Evolutionary conservation across 495 filamentous ascomycete genomes (phyloP), one percentile per base, ranked within the genome.

Genomic region (Hypoxylon fuscum): DNA sequence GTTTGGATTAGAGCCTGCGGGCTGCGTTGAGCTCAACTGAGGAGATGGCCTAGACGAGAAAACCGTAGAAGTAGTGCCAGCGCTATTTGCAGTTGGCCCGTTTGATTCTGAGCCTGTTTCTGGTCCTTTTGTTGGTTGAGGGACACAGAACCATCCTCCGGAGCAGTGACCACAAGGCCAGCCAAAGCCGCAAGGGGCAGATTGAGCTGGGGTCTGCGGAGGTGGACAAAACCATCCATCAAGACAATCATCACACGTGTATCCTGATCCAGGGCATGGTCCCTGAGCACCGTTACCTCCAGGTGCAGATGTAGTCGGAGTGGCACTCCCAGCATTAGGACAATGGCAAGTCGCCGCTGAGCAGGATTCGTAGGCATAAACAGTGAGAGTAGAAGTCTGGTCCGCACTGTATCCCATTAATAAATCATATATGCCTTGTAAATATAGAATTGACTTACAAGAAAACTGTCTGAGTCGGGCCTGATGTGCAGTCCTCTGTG

Each of bases 141-240:
- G 72, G 20, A 68, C 71, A 49, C 77, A 79, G 20, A 76, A 79
- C 72, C 74, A 79, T 10, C 72, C 76, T 10, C 62, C 68, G 23
- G 65, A 58, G 47, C 76, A 77, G 43, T 73, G 67, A 51, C 62
- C 75, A 56, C 76, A 79, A 21, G 76, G 72, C 74, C 75, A 76
- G 6, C 73, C 73, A 48, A 68, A 68, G 21, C 77, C 77, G 47
- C 76, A 78, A 56, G 74, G 74, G n/a, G 72, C 74, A 31, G 70
- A 49, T n/a, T 69, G 67, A 8, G 76, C 75, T 7, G 76, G 73
- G 6, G 76, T 79, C 23, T 74, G 71, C 17, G 65, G 59, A 10
- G 73, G 75, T 38, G 75, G 75, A 43, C 75, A 79, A 27, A 78
- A 79, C 77, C 76, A 78, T 21, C 74, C 77, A 41, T 75, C 70